These are phyloP conservation scores for Mucor indicus DNA, from an alignment of 371 early-diverging fungal genomes.

Conservation along the genomic window DNA sequence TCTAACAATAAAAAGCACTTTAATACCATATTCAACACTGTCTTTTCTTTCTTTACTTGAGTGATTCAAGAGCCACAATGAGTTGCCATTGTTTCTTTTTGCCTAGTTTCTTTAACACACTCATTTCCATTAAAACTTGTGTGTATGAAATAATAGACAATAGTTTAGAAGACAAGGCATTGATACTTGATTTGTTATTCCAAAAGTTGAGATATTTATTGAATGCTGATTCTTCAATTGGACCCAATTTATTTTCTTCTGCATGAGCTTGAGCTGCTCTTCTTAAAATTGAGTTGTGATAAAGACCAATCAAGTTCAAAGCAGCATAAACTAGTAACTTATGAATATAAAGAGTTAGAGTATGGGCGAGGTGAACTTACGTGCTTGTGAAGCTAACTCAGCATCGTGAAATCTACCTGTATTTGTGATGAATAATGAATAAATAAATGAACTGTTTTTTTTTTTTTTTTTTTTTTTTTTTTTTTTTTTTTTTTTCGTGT, in stretches of 20 bases:
- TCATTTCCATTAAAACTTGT: constrained; percentile 87
- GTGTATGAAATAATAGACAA: constrained; percentile 74
- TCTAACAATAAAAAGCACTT: constrained; percentile 23
- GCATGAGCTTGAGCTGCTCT: constrained; percentile 53
- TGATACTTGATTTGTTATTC: constrained; percentile 40
- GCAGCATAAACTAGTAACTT: constrained; percentile 68
- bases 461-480: constrained; percentile 18
- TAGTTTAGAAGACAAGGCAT: constrained; percentile 56
- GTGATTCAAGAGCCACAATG: constrained; percentile 64
- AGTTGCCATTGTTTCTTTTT: constrained; percentile 64
- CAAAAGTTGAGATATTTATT: constrained; percentile 79
- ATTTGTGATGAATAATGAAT: background rate
- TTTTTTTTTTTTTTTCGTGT: constrained; percentile 5
- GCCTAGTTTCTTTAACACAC: constrained; percentile 67
- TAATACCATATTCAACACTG: background rate
- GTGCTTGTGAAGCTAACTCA: constrained; percentile 89
- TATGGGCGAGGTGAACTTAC: constrained; percentile 39
- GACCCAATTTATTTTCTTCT: constrained; percentile 36
- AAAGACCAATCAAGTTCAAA: constrained; percentile 78
- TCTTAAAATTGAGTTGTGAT: constrained; percentile 84
- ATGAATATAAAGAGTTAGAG: too few relatives aligned
- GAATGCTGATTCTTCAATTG: constrained; percentile 57
- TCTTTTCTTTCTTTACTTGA: constrained; percentile 59
- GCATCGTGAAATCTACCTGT: constrained; percentile 91
- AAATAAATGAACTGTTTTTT: constrained; percentile 1